Evolutionary conservation across 139 green algal genomes (phyloP).

Genomic region (Closterium sp.): DNA sequence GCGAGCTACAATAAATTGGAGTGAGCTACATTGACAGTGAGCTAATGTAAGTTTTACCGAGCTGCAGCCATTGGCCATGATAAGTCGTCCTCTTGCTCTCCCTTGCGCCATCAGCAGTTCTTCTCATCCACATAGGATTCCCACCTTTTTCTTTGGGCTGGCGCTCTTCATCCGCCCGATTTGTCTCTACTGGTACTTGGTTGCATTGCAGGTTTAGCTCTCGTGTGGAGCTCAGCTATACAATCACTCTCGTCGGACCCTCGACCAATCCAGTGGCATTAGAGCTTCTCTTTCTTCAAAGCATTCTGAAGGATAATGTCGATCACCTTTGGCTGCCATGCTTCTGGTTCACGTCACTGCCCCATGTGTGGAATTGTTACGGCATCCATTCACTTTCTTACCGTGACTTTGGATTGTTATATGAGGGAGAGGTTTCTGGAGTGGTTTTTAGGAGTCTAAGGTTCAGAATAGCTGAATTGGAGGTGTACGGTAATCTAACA

Average conservation of each 20-base stretch:
- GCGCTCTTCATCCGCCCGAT: too few relatives aligned
- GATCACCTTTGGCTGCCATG: background rate
- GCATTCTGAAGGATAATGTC: background rate
- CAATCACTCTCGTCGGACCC: background rate
- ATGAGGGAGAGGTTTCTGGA: background rate
- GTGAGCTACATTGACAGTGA: too few relatives aligned
- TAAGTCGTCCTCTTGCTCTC: too few relatives aligned
- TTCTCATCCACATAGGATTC: background rate
- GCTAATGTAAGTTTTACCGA: too few relatives aligned
- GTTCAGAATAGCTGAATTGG: background rate
- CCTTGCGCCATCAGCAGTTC: background rate
- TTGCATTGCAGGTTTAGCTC: background rate
- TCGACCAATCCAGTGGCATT: background rate
- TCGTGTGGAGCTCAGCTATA: background rate
- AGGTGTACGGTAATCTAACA: background rate
- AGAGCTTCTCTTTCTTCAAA: background rate
- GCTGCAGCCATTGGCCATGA: too few relatives aligned
- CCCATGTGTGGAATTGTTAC: background rate
- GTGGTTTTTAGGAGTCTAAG: background rate
- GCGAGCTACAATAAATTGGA: too few relatives aligned
- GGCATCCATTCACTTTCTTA: background rate
- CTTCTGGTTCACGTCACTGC: background rate
- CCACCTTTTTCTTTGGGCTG: too few relatives aligned
- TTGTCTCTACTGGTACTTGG: too few relatives aligned
- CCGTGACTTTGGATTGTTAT: background rate